Evolutionary conservation across 73 alveolate genomes (phyloP).

Genomic region (Symbiodinium pilosum): DNA sequence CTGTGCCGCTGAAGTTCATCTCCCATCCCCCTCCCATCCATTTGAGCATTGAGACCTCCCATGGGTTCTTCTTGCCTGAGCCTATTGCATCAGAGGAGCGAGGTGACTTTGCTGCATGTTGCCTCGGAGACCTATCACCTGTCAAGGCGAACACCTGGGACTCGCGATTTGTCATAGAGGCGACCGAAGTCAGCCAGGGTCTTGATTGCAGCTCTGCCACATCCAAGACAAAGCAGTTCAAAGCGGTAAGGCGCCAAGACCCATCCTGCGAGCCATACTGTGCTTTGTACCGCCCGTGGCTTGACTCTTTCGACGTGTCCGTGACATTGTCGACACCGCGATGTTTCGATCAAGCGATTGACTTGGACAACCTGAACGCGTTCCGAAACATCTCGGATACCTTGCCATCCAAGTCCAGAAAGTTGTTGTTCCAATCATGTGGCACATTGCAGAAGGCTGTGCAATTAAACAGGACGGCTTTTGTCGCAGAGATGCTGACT

Average conservation of each 20-base stretch:
- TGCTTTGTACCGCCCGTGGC: constrained; percentile 1
- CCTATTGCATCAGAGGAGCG: not conserved
- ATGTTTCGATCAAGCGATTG: not conserved
- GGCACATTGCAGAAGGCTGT: constrained; percentile 18
- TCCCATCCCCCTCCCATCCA: constrained; percentile 12
- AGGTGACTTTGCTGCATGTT: not conserved
- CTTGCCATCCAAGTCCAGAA: not conserved
- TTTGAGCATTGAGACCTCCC: not conserved
- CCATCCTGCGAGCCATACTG: not conserved
- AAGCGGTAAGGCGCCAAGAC: not conserved
- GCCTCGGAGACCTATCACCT: not conserved
- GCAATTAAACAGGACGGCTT: not conserved
- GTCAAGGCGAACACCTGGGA: not conserved
- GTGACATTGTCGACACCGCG: not conserved
- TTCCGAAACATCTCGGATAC: not conserved
- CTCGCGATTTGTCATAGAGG: not conserved
- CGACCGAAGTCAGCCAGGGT: not conserved
- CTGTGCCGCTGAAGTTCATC: not conserved
- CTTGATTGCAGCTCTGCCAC: not conserved
- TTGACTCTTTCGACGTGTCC: not conserved
- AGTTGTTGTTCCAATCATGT: not conserved
- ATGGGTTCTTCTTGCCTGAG: constrained; percentile 10
- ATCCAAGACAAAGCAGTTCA: not conserved
- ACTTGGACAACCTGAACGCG: not conserved
- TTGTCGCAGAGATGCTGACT: not conserved